These are phyloP conservation scores for Ciborinia camelliae DNA, from an alignment of 2,329 filamentous ascomycete genomes.

Conservation along the genomic window DNA sequence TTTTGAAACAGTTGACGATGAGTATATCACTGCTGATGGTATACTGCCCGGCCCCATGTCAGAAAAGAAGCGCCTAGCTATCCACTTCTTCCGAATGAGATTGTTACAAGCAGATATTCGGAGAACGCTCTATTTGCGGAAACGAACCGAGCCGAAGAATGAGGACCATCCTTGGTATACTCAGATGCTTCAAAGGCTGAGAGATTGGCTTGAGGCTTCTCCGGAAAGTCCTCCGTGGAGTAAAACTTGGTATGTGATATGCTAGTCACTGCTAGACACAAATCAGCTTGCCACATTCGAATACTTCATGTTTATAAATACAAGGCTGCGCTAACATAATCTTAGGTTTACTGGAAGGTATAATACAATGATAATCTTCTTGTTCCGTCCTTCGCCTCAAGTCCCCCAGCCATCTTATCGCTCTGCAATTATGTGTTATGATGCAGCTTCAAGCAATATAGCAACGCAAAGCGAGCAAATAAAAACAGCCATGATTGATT, in stretches of 20 bases:
- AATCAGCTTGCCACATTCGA: conserved; percentile 19
- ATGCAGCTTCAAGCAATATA: conserved; percentile 79
- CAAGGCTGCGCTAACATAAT: conserved; percentile 24
- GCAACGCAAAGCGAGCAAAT: conserved; percentile 78
- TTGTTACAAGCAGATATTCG: conserved; percentile 84
- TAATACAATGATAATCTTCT: conserved; percentile 83
- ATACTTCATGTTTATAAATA: neutral
- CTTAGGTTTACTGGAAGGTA: conserved; percentile 63
- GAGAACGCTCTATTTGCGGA: conserved; percentile 80
- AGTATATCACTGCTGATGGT: conserved; percentile 74
- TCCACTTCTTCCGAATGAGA: conserved; percentile 92
- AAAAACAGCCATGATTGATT: conserved; percentile 68
- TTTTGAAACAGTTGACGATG: conserved; percentile 78
- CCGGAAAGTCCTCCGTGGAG: conserved; percentile 71
- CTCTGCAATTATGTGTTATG: conserved; percentile 80
- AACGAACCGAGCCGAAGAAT: conserved; percentile 69
- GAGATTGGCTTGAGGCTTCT: conserved; percentile 73
- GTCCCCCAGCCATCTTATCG: conserved; percentile 76
- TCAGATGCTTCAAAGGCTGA: conserved; percentile 73
- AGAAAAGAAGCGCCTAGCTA: conserved; percentile 80
- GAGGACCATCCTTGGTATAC: conserved; percentile 86
- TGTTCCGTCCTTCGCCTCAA: conserved; percentile 89
- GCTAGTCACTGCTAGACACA: neutral
- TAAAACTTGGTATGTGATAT: conserved; percentile 64
- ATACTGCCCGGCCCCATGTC: conserved; percentile 69